A percentile compares a stretch with the other conserved stretches of the same genome.
These are phyloP conservation scores for Pezicula neosporulosa DNA, from an alignment of 2,329 filamentous ascomycete species.

Conservation along the genomic window DNA sequence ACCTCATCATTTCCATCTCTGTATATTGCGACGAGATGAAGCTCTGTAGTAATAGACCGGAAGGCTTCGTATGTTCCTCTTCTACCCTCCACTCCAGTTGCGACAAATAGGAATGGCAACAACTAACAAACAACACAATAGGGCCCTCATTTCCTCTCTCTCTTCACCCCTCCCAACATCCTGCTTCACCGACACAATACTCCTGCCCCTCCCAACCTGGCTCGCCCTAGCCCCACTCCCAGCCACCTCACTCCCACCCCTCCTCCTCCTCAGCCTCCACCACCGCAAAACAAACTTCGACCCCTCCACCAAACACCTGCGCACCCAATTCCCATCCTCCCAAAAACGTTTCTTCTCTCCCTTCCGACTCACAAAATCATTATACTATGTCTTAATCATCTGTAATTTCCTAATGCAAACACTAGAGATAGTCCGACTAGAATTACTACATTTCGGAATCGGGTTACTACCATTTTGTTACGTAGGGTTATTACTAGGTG, in stretches of 20 bases:
- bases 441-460: conserved; percentile 27
- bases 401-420: conserved; percentile 28
- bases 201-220: conserved; percentile 32
- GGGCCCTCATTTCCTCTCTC: conserved; percentile 28
- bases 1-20: background rate
- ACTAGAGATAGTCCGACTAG: conserved; percentile 30
- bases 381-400: conserved; percentile 29
- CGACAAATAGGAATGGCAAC: no score
- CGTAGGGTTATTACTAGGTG: conserved; percentile 24
- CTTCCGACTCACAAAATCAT: conserved; percentile 2
- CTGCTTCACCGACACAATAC: conserved; percentile 32
- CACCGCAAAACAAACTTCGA: conserved; percentile 17
- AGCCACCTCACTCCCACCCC: conserved; percentile 18
- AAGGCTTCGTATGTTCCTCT: conserved; percentile 28
- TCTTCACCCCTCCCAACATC: conserved; percentile 30
- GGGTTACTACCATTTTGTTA: conserved; percentile 31
- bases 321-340: background rate
- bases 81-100: background rate
- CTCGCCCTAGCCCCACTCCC: conserved; percentile 25
- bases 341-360: conserved; percentile 12
- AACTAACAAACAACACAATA: conserved; percentile 14
- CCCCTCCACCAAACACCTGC: conserved; percentile 18
- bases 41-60: conserved; percentile 27
- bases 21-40: conserved; percentile 1
- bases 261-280: conserved; percentile 17